Evolutionary conservation across 2,329 filamentous ascomycete genomes (phyloP), one percentile per base, ranked within the genome.

Genomic region (Pseudogymnoascus sp.): DNA sequence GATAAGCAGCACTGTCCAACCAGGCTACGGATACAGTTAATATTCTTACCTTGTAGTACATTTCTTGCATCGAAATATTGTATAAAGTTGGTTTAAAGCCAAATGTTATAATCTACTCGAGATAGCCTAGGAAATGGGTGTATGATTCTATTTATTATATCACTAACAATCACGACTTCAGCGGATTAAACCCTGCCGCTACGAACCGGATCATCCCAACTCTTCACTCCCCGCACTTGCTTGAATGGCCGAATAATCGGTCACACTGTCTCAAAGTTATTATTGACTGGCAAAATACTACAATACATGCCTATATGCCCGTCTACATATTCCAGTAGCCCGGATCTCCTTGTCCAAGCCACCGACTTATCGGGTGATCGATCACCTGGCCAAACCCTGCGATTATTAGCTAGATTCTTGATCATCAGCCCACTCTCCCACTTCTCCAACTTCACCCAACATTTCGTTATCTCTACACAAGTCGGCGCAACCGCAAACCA

Each of bases 321-420:
- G 33, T 56, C 25, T 56, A 21, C 10, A 16, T 56, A 56, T 56
- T 33, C 14, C 33, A n/a, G 50, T 56, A 33, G 25, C 4, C 23
- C 50, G 5, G 50, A 14, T n/a, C 47, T 31, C 4, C 50, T 33
- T n/a, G 28, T 33, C n/a, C 50, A 18, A 31, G 25, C 28, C 16
- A 31, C 10, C 50, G 33, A 33, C 47, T n/a, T 33, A 56, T 56
- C 28, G 50, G 50, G n/a, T 33, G 50, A 33, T 56, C 16, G 50
- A 56, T 56, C 50, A 56, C 28, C 50, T 56, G 50, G n/a, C 50
- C 50, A 18, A 33, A 33, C 50, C 50, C 50, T 56, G 50, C 50
- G 28, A 21, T 6, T 14, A 12, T 56, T 33, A 21, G 28, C n/a
- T 33, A 8, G 28, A 2, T 18, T 21, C 50, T 14, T 56, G 50